Base-by-base conservation (phyloP, 805 yeast genomes). In the Candida andamanensis region DNA sequence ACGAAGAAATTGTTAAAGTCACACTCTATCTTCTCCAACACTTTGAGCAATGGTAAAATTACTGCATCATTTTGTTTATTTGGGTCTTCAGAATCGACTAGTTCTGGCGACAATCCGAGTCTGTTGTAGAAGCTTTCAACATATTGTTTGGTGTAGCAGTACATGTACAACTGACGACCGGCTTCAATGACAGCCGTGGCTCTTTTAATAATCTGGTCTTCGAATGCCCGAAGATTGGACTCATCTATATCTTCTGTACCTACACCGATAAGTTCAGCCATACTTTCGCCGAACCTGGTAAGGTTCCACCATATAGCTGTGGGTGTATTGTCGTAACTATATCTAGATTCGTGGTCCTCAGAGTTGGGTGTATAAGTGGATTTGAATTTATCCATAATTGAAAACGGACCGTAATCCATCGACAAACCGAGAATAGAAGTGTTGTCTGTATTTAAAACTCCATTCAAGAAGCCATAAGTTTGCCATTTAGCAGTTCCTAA, bases 401-500 rank as follows among this genome's bases (percentile, higher is more conserved):
- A 84, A 60, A 85, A 92, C 1, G 98, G 97, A 3, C 97, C 98
- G 56, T 81, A 92, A 56, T 90, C 98, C 56, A 92, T 74, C 0
- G 95, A 75, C 8, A 87, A 62, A 0, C 98, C 98, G 26, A 81
- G 49, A n/a, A 90, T 69, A 0, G 95, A 85, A 1, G 96, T 85
- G 51, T 90, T 90, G 51, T 90, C 98, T 0, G 97, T 89, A 54
- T 90, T 90, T 35, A 92, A 63, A 4, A 92, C 97, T 10, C 98
- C 98, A 49, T 90, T 92, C 44, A 89, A 56, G 48, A 90, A 89
- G 3, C 97, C 97, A 56, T 87, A 90, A 0, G 82, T 72, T 52
- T 90, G 97, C 85, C 95, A 85, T 42, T 72, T 66, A 2, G 95
- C 95, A 2, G 84, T 80, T 12, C 83, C 72, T 29, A 62, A 55